Evolutionary conservation across 2,329 filamentous ascomycete species (phyloP), one percentile per base, ranked within the genome.

Genomic region (Hypomyces perniciosus): DNA sequence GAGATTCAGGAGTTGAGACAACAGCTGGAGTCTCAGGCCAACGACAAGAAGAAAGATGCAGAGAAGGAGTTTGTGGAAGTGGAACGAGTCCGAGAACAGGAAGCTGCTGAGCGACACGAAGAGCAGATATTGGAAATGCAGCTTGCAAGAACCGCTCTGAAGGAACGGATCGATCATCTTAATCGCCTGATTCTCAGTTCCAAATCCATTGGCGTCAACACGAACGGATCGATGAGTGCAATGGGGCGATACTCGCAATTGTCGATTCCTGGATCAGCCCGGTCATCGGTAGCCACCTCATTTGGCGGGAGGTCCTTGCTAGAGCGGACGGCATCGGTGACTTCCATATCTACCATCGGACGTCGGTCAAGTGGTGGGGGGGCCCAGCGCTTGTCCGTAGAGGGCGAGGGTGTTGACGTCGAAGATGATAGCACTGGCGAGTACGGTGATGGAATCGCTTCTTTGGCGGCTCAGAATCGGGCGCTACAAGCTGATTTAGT

Each of bases 61-160:
- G 81, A 86, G 48, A 78, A 76, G 51, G 70, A 74, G 27, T 81
- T 79, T 46, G 79, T 86, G 53, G 81, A 84, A 44, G 81, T 88
- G 61, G 88, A 93, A 62, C 80, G 84, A 58, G 83, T 76, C 38
- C 77, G 84, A 13, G 85, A 93, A 65, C 82, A 86, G 59, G 89
- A 96, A 68, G 87, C 88, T 6, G 85, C 90, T 58, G 81, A 89
- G 58, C 83, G 90, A 37, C 93, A 96, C 59, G 91, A 96, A 65
- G 93, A 97, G 72, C 93, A 99, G 68, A 92, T 99, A 80, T 77
- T 99, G 49, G 93, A 99, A 69, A 97, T 99, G 88, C 93, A 99
- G 66, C 79, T 99, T 43, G 93, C 93, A 31, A 84, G 93, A 39
- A 99, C 93, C 1, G 93, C 93, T 1, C 73, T 99, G 49, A 99